Evolutionary conservation across 257 asterid genomes (phyloP).

Genomic region (Lavandula angustifolia): DNA sequence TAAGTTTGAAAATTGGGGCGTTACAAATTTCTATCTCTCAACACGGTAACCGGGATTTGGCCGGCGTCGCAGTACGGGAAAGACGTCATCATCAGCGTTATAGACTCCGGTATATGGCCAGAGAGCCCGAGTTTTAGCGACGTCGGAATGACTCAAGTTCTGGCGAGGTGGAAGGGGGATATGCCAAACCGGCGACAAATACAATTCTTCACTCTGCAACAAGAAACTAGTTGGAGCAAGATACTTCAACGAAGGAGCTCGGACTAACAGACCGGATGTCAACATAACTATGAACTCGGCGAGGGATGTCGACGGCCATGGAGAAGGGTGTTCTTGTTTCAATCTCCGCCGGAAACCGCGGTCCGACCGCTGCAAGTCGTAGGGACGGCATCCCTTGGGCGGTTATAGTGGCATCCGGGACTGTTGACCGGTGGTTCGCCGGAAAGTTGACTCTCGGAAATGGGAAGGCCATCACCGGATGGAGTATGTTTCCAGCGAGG

Average conservation of each 20-base stretch:
- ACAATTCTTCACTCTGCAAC: slow-evolving; percentile 40
- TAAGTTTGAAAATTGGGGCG: too few species aligned
- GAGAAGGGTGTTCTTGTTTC: not conserved
- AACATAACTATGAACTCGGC: slow-evolving; percentile 41
- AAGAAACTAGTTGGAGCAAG: slow-evolving; percentile 15
- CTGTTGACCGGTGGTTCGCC: not conserved
- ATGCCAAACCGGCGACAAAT: slow-evolving; percentile 46
- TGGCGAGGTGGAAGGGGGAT: slow-evolving; percentile 52
- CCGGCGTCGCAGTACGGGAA: slow-evolving; percentile 49
- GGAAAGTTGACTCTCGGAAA: not conserved
- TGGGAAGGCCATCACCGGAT: not conserved
- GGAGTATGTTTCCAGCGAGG: not conserved
- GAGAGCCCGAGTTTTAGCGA: slow-evolving; percentile 50
- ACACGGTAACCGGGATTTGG: slow-evolving; percentile 42
- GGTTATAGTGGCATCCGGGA: not conserved
- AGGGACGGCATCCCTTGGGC: not conserved
- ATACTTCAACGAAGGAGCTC: slow-evolving; percentile 46
- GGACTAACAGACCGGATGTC: slow-evolving; percentile 30
- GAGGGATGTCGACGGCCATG: slow-evolving; percentile 27
- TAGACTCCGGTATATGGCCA: slow-evolving; percentile 53
- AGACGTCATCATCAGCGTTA: slow-evolving; percentile 53
- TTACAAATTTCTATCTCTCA: slow-evolving; percentile 41
- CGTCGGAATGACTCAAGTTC: slow-evolving; percentile 50
- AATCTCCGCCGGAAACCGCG: not conserved
- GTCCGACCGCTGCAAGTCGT: not conserved